Conservation (phyloP, 2,329 filamentous ascomycete genomes). For the Fusarium armeniacum region DNA sequence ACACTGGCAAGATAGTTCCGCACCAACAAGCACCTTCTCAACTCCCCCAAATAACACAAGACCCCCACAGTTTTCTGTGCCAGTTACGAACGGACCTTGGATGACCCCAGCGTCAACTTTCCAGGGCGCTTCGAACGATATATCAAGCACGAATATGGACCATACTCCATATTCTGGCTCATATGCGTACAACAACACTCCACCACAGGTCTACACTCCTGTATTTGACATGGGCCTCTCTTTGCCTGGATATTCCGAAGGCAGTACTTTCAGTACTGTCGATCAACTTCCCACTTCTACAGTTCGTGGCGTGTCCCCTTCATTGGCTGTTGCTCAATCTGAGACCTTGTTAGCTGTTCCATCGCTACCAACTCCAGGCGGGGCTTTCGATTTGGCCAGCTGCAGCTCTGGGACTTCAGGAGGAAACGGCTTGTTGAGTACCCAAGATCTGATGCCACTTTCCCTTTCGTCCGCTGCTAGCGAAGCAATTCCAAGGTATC, state of each 20-base stretch:
- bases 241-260: slow-evolving; percentile 56
- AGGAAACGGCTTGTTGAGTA: slow-evolving; percentile 55
- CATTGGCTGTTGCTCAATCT: slow-evolving; percentile 62
- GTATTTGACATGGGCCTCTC: slow-evolving; percentile 53
- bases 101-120: slow-evolving; percentile 50
- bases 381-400: slow-evolving; percentile 54
- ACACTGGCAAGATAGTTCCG: slow-evolving; percentile 57
- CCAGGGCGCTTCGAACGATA: slow-evolving; percentile 34
- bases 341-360: slow-evolving; percentile 65
- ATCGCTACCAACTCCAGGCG: slow-evolving; percentile 55
- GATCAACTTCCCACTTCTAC: slow-evolving; percentile 58
- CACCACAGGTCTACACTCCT: slow-evolving; percentile 53
- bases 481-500: slow-evolving; percentile 63
- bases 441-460: slow-evolving; percentile 48
- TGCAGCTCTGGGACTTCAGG: slow-evolving; percentile 60
- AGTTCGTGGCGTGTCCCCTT: slow-evolving; percentile 66
- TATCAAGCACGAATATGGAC: slow-evolving; percentile 40
- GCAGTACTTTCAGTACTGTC: slow-evolving; percentile 54
- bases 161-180: slow-evolving; percentile 49
- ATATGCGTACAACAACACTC: slow-evolving; percentile 49
- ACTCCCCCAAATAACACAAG: slow-evolving; percentile 59
- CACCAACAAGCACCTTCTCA: slow-evolving; percentile 64
- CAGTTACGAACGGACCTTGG: slow-evolving; percentile 54
- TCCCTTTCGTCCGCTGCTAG: slow-evolving; percentile 58
- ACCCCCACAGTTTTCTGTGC: slow-evolving; percentile 47